Evolutionary conservation across 2,329 filamentous ascomycete genomes (phyloP).

Genomic region (Colletotrichum tamarilloi): DNA sequence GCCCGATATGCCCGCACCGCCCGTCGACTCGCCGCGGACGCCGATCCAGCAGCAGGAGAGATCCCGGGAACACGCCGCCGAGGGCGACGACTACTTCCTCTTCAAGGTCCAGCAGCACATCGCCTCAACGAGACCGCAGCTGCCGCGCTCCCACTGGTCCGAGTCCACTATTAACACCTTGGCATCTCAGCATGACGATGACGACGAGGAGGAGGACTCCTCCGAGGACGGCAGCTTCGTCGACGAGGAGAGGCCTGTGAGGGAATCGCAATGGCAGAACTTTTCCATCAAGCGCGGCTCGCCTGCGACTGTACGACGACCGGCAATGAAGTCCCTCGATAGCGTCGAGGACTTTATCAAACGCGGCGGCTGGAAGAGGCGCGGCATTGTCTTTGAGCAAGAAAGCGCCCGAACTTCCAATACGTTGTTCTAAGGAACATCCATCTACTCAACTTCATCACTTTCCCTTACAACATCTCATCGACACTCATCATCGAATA

Average conservation of each 20-base stretch:
- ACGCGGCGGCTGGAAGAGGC: conserved; percentile 56
- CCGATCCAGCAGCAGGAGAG: conserved; percentile 27
- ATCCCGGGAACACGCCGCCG: conserved; percentile 26
- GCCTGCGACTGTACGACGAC: conserved; percentile 40
- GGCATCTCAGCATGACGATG: conserved; percentile 33
- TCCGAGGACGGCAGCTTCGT: conserved; percentile 29
- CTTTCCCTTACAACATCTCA: neutral
- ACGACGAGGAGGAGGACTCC: conserved; percentile 27
- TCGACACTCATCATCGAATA: neutral
- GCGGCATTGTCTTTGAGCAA: conserved; percentile 53
- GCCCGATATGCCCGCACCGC: conserved; percentile 24
- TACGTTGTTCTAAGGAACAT: conserved; percentile 32
- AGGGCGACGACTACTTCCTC: conserved; percentile 37
- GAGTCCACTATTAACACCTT: conserved; percentile 50
- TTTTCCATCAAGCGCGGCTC: conserved; percentile 46
- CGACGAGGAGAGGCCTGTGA: conserved; percentile 23
- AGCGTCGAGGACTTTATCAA: conserved; percentile 54
- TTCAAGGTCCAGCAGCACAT: conserved; percentile 38
- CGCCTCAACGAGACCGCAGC: conserved; percentile 15
- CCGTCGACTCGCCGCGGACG: conserved; percentile 34
- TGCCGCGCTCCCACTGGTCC: conserved; percentile 54
- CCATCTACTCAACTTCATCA: neutral
- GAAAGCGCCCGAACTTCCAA: conserved; percentile 41
- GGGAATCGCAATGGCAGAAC: conserved; percentile 41
- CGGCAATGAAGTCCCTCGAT: conserved; percentile 49